These are phyloP conservation scores for Blastocystis sp. DNA, from an alignment of 352 stramenopile species.

Conservation along the genomic window DNA sequence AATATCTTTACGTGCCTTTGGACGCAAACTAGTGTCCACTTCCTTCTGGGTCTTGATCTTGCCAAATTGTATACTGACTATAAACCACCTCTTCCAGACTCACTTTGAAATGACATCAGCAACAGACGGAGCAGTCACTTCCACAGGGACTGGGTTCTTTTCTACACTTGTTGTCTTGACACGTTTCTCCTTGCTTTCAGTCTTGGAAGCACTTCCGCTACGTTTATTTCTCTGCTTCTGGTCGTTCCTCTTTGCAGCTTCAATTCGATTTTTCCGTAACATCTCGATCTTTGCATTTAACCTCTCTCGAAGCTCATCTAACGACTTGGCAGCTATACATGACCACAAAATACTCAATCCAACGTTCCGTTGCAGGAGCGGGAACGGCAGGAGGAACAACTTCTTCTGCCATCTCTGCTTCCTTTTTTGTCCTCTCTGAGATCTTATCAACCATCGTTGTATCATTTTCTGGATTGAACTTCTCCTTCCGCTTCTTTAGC, in stretches of 20 bases:
- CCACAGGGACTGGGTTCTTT: background rate
- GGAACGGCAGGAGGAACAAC: background rate
- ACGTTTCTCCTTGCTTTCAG: background rate
- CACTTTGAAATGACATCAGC: constrained; percentile 62
- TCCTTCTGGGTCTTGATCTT: constrained; percentile 37
- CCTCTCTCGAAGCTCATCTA: constrained; percentile 41
- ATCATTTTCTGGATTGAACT: constrained; percentile 9
- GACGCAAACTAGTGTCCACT: constrained; percentile 33
- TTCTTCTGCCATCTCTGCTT: constrained; percentile 2
- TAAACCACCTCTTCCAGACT: background rate
- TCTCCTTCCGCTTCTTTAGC: constrained; percentile 12
- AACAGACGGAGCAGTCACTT: background rate
- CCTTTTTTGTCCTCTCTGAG: background rate
- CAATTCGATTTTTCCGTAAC: constrained; percentile 44
- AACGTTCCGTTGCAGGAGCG: background rate
- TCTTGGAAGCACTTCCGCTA: background rate
- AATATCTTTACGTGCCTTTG: constrained; percentile 59
- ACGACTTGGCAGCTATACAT: constrained; percentile 25
- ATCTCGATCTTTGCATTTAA: constrained; percentile 57
- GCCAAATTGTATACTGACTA: constrained; percentile 56
- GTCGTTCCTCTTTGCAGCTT: constrained; percentile 16
- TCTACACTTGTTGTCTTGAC: background rate
- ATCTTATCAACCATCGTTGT: constrained; percentile 44
- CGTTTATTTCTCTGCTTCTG: background rate
- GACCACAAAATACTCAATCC: background rate